These are phyloP conservation scores for Mortierella hygrophila DNA, from an alignment of 192 early-diverging fungal species.

Conservation along the genomic window DNA sequence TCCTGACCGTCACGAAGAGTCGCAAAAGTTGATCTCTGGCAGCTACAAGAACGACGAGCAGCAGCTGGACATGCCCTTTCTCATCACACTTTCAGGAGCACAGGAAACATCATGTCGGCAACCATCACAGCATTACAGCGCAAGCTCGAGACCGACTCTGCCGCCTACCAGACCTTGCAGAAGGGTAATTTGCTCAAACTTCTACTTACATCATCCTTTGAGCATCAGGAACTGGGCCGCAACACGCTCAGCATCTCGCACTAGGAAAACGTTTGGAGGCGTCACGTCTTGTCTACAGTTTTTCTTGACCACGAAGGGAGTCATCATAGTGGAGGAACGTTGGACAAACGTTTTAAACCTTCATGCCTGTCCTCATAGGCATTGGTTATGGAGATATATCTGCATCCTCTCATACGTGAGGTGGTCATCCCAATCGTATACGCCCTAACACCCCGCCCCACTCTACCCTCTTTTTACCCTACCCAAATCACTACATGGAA, in stretches of 20 bases:
- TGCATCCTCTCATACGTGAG: too few species aligned
- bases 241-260: too few species aligned
- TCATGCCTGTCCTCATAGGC: too few species aligned
- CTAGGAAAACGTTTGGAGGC: too few species aligned
- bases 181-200: constrained; percentile 62
- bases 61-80: background rate
- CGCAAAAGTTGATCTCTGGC: background rate
- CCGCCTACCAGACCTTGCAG: constrained; percentile 79
- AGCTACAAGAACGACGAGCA: background rate
- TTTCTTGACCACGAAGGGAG: too few species aligned
- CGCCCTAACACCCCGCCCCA: background rate
- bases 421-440: too few species aligned
- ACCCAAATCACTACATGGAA: background rate
- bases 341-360: too few species aligned
- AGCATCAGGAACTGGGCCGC: too few species aligned
- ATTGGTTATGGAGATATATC: too few species aligned
- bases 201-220: background rate
- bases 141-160: constrained; percentile 78
- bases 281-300: too few species aligned
- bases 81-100: background rate
- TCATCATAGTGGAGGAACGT: too few species aligned
- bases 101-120: constrained; percentile 50
- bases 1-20: background rate
- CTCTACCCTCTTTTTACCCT: background rate
- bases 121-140: constrained; percentile 60